Evolutionary conservation across 1,284 basidiomycete species (phyloP), one percentile per base, ranked within the genome.

Genomic region (Irpex rosettiformis): DNA sequence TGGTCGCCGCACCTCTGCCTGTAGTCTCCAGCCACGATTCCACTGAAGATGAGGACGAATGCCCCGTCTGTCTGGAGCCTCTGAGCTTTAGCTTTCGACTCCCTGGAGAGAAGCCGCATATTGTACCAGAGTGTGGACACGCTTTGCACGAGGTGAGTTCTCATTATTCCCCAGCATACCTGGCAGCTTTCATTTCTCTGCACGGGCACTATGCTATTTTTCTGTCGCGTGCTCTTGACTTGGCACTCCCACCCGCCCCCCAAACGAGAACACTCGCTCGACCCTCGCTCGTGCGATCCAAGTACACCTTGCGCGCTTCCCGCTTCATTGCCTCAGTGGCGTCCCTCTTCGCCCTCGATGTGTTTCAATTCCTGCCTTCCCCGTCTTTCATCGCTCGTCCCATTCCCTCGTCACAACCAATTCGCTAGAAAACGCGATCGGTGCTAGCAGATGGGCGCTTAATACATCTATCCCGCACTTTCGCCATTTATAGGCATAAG

Each of bases 91-190:
- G 85, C 75, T 93, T 93, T 75, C 82, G 90, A 63, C 78, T 94
- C 21, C 92, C 88, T 0, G 96, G 96, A 16, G 96, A 99, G 76
- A 98, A 96, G 71, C 93, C 96, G 1, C 95, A 98, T 69, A 91
- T 99, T 58, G 89, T 97, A 25, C 96, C 96, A 28, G 89, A 94
- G 68, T 99, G 96, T 67, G 95, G 96, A n/a, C 96, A 99, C 76
- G 90, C 93, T 8, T 83, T 99, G 24, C 96, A 97, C 75, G 91
- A 97, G 77, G 93, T 93, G 64, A 69, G 84, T 28, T 55, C 40
- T 25, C 33, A 16, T 37, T 37, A 16, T 56, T n/a, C n/a, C 52
- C 45, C 30, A 10, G 57, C 52, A n/a, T 11, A 1, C 48, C 22
- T 48, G 8, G 13, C 13, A 6, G 48, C 13, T 27, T n/a, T 16